Conservation (phyloP, 306 rosid genomes). For the Acacia confusa region DNA sequence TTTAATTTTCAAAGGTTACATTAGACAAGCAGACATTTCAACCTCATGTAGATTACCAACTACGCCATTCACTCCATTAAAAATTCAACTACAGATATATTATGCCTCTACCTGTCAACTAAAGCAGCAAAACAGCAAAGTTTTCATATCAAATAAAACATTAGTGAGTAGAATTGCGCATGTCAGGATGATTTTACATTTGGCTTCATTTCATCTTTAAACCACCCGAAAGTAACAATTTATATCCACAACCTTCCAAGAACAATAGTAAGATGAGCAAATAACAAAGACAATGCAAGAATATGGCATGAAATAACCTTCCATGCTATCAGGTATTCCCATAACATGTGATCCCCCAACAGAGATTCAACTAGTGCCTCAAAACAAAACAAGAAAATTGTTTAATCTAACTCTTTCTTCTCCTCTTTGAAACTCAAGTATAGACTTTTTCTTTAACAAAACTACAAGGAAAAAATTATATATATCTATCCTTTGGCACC, state of each 20-base stretch:
- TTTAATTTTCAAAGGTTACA: neutral
- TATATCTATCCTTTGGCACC: conserved; percentile 40
- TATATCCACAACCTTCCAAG: too few species aligned
- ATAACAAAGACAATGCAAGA: neutral
- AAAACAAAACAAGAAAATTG: neutral
- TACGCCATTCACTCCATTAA: neutral
- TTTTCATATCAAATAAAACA: too few species aligned
- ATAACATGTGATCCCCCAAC: conserved; percentile 52
- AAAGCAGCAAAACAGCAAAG: too few species aligned
- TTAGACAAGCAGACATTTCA: neutral
- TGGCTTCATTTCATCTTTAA: too few species aligned
- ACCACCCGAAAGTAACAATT: too few species aligned
- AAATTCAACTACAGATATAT: too few species aligned
- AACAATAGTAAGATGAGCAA: too few species aligned
- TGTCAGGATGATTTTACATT: too few species aligned
- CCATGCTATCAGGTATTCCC: conserved; percentile 99
- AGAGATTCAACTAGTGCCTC: conserved; percentile 41
- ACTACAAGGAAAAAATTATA: conserved; percentile 5
- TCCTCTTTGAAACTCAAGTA: conserved; percentile 41
- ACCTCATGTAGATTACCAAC: neutral
- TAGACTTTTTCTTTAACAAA: conserved; percentile 38
- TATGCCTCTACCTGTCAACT: too few species aligned
- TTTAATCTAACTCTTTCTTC: conserved; percentile 23
- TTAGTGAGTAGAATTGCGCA: too few species aligned
- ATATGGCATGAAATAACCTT: too few species aligned